Conservation (phyloP, 305 asterid species). For the Euphrasia arctica region DNA sequence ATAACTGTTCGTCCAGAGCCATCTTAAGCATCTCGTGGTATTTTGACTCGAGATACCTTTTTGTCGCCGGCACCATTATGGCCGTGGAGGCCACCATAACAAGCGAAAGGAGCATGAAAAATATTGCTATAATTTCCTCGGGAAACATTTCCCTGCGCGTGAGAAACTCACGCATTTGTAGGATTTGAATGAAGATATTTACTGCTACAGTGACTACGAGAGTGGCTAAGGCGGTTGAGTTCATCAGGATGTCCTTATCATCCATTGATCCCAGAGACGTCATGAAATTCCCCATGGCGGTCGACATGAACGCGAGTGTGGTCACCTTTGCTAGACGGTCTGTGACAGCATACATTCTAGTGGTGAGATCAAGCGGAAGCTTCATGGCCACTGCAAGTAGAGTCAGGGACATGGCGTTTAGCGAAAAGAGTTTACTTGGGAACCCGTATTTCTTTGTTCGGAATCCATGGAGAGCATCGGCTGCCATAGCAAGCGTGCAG, state of each 20-base stretch:
- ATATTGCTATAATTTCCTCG: slow-evolving; percentile 34
- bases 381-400: slow-evolving; percentile 55
- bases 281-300: slow-evolving; percentile 43
- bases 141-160: slow-evolving; percentile 25
- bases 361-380: slow-evolving; percentile 54
- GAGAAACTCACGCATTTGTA: slow-evolving; percentile 35
- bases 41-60: slow-evolving; percentile 34
- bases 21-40: slow-evolving; percentile 36
- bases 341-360: slow-evolving; percentile 35
- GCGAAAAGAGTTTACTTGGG: slow-evolving; percentile 44
- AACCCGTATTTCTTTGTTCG: slow-evolving; percentile 48
- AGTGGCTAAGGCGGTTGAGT: slow-evolving; percentile 39
- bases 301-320: slow-evolving; percentile 40
- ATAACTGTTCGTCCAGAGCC: slow-evolving; percentile 32
- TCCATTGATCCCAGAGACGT: slow-evolving; percentile 46
- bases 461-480: slow-evolving; percentile 43
- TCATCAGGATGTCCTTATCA: slow-evolving; percentile 39
- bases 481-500: slow-evolving; percentile 50
- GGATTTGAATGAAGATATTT: slow-evolving; percentile 31
- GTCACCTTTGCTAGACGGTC: slow-evolving; percentile 45
- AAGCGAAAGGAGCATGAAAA: slow-evolving; percentile 33
- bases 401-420: slow-evolving; percentile 61
- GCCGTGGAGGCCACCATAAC: slow-evolving; percentile 40
- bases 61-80: slow-evolving; percentile 37
- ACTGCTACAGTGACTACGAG: slow-evolving; percentile 36